Base-by-base conservation (phyloP, 805 yeast species). In the Pichia scutulata region DNA sequence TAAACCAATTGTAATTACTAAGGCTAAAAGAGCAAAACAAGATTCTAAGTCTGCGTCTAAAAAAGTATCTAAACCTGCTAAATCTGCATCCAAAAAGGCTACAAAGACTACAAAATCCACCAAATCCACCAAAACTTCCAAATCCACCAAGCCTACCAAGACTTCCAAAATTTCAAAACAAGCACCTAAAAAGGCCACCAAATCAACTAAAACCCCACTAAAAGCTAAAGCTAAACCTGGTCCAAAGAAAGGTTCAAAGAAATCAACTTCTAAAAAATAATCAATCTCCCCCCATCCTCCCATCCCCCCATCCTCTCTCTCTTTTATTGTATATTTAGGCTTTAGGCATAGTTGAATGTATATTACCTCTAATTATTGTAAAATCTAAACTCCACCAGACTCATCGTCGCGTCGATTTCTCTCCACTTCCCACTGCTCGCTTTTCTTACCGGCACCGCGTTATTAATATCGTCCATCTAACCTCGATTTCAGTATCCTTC, bases 71-170 rank as follows among this genome's bases (percentile, higher is more conserved):
- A 43, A 39, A 41, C 13, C 39, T n/a, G 57, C 70, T 12, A 43
- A 43, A 45, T 41, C 46, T 18, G 43, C 30, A 19, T 42, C 52
- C 30, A 66, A 62, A 60, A 65, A 67, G 52, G 50, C 57, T 18
- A 47, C 23, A 21, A 19, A 23, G 13, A 2, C 46, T 22, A 43
- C 21, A 23, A 8, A 22, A 21, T 2, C 39, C 7, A 43, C 26
- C 5, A 44, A 44, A 36, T 23, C 21, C 36, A 21, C 10, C 39
- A 43, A 43, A 21, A 14, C 26, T 1, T 8, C 39, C 8, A 43
- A 30, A n/a, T 6, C 39, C 7, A 6, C 43, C 24, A 24, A 40
- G 16, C 3, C 42, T 3, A 16, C 42, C 24, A 47, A 43, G 22
- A 13, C 33, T 36, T 9, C 39, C 47, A 36, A n/a, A n/a, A n/a